A percentile compares a stretch with the other conserved stretches of the same genome.
Conservation (phyloP, 257 asterid genomes). For the Fraxinus americana region DNA sequence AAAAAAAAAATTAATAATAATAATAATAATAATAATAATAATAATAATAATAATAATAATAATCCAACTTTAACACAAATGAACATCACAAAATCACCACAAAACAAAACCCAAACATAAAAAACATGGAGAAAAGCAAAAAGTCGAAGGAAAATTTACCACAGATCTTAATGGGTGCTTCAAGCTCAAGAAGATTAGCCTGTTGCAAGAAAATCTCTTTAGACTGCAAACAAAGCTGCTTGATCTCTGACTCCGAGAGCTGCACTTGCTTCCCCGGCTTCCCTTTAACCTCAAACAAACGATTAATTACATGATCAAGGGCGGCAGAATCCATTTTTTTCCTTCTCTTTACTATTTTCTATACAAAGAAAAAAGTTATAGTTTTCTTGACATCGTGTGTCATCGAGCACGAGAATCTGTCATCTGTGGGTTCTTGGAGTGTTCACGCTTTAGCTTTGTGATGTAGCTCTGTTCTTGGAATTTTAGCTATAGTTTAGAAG, state of each 20-base stretch:
- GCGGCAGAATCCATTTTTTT: slow-evolving; percentile 53
- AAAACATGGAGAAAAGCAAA: not conserved
- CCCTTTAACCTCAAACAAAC: slow-evolving; percentile 77
- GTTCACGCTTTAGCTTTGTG: slow-evolving; percentile 18
- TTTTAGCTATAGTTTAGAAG: no score
- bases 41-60: no score
- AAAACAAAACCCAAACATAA: slow-evolving; percentile 12
- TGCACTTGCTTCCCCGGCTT: slow-evolving; percentile 84
- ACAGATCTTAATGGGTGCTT: slow-evolving; percentile 90
- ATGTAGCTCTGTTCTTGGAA: not conserved
- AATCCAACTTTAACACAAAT: not conserved
- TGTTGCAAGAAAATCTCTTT: slow-evolving; percentile 70
- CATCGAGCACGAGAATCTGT: slow-evolving; percentile 30
- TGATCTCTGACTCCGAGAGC: slow-evolving; percentile 84
- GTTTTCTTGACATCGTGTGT: not conserved
- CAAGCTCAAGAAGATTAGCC: slow-evolving; percentile 89
- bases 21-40: no score
- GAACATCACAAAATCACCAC: not conserved
- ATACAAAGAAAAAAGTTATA: slow-evolving; percentile 1
- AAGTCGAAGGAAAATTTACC: slow-evolving; percentile 38
- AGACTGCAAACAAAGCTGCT: slow-evolving; percentile 68
- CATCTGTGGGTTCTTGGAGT: slow-evolving; percentile 26
- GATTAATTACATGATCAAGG: slow-evolving; percentile 66
- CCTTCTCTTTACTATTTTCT: slow-evolving; percentile 3
- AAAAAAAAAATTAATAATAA: no score